Evolutionary conservation across 1,284 basidiomycete genomes (phyloP), one percentile per base, ranked within the genome.

Genomic region (Sanghuangporus baumii): DNA sequence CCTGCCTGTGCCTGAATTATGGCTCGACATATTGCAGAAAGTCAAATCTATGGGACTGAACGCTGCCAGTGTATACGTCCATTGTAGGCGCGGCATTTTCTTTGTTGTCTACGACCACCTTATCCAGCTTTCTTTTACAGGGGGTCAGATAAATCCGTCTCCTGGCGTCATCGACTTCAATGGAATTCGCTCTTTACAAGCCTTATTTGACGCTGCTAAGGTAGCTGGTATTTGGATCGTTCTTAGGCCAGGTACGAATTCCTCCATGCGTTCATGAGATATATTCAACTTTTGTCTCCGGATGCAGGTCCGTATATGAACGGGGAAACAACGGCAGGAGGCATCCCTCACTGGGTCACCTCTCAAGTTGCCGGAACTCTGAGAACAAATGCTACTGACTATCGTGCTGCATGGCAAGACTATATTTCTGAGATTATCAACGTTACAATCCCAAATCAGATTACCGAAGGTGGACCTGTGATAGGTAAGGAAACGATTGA

Each of bases 11-110:
- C 89, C 88, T 1, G 83, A 82, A 3, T 73, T 94, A 60, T 94
- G 91, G 92, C 79, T 84, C 16, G 91, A 94, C 69, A 86, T 93
- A 58, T 81, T 94, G 54, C 85, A 94, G 68, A 94, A 91, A 72
- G 77, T 86, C 67, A 89, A 90, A 67, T 91, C 90, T 1, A 85
- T 88, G 0, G 92, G 91, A 16, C 76, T 93, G 66, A 94, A 93
- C 68, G 81, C 83, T 1, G 77, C 90, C 64, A 88, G 86, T 66
- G 81, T 92, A 23, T 93, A 92, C 70, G 81, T 79, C 87, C 68
- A 89, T 89, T 65, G 64, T 65, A 61, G 57, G 41, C 7, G 18
- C 26, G 38, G 12, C 5, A 16, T 38, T 54, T 52, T 7, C 40
- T 57, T 6, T 55, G 36, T 37, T 14, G n/a, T 56, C 23, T 16